Percentiles rank a stretch among this genome's conserved stretches.
Evolutionary conservation across 192 early-diverging fungal genomes (phyloP).

Genomic region (Entomortierella chlamydospora): DNA sequence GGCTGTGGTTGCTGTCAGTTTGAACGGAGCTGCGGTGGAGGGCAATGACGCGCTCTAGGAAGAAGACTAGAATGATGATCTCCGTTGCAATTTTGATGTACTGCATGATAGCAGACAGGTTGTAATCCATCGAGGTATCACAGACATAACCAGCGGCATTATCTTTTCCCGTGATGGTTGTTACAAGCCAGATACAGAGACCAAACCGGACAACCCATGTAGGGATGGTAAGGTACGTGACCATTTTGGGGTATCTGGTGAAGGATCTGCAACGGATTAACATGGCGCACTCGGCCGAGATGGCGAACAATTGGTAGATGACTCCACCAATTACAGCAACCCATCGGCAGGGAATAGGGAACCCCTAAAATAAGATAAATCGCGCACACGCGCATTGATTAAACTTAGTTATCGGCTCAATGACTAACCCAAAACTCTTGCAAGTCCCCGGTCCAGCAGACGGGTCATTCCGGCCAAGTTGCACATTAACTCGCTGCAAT

Average conservation of each 20-base stretch:
- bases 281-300: slow-evolving; percentile 53
- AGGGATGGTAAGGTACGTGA: slow-evolving; percentile 44
- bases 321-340: slow-evolving; percentile 46
- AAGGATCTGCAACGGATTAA: slow-evolving; percentile 28
- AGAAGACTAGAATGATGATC: slow-evolving; percentile 43
- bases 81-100: slow-evolving; percentile 53
- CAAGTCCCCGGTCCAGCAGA: no score
- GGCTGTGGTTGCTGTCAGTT: slow-evolving; percentile 27
- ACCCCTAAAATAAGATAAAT: slow-evolving; percentile 38
- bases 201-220: slow-evolving; percentile 46
- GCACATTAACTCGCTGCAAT: no score
- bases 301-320: slow-evolving; percentile 50
- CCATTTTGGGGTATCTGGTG: slow-evolving; percentile 30
- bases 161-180: slow-evolving; percentile 23
- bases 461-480: no score
- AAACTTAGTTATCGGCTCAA: no score
- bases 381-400: no score
- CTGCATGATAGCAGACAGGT: slow-evolving; percentile 38
- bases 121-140: slow-evolving; percentile 24
- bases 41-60: slow-evolving; percentile 49
- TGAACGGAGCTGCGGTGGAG: slow-evolving; percentile 27
- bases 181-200: slow-evolving; percentile 41
- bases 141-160: slow-evolving; percentile 29
- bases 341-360: slow-evolving; percentile 42
- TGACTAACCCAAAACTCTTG: no score